phyloP scores from a whole-genome alignment of 2,329 filamentous ascomycete species.

The Purpureocillium lavendulum region DNA sequence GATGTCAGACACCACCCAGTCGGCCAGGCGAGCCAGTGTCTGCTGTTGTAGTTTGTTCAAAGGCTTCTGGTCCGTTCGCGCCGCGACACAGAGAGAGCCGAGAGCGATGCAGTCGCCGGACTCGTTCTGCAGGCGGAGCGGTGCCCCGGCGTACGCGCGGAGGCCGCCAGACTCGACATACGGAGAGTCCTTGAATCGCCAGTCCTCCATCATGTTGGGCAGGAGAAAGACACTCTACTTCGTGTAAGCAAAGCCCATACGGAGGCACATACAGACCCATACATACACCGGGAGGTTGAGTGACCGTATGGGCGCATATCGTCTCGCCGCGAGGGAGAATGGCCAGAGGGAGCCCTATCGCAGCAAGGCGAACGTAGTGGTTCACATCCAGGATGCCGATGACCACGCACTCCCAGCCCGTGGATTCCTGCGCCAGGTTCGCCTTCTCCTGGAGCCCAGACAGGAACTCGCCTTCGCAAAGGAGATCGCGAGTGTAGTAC shows the following conservation, averaged over 20 bases:
- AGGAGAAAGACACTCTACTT: conserved; percentile 28
- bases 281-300: conserved; percentile 20
- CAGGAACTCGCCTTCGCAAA: conserved; percentile 30
- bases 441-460: conserved; percentile 32
- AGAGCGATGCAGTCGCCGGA: conserved; percentile 28
- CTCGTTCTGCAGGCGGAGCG: conserved; percentile 28
- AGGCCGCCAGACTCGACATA: conserved; percentile 30
- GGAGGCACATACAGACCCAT: no score
- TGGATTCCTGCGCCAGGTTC: conserved; percentile 27
- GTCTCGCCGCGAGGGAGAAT: conserved; percentile 35
- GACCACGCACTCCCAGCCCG: conserved; percentile 37
- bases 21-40: conserved; percentile 16
- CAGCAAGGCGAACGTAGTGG: conserved; percentile 31
- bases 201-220: conserved; percentile 31
- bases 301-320: conserved; percentile 35
- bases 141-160: conserved; percentile 30
- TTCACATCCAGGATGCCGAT: conserved; percentile 33
- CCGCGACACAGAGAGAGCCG: conserved; percentile 34
- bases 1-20: conserved; percentile 30
- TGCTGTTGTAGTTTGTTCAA: conserved; percentile 20
- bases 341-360: conserved; percentile 29
- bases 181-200: conserved; percentile 32
- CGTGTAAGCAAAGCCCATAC: neutral
- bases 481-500: conserved; percentile 32
- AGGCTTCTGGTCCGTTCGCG: conserved; percentile 19